Evolutionary conservation across 2,329 filamentous ascomycete species (phyloP).

Genomic region (Lasiodiplodia theobromae): DNA sequence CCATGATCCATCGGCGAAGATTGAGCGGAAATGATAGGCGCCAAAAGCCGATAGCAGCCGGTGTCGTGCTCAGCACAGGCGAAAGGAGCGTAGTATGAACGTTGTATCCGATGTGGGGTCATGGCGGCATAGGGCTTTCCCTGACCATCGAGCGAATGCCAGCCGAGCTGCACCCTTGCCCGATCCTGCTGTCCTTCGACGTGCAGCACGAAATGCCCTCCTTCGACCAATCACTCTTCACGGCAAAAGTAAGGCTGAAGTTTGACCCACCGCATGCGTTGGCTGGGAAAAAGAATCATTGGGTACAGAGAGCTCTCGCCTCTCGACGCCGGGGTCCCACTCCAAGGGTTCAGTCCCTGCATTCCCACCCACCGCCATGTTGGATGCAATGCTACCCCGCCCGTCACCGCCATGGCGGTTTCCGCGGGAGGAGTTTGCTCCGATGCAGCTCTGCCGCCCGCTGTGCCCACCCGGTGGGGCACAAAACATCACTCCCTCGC

Average conservation of each 20-base stretch:
- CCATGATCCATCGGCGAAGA: background rate
- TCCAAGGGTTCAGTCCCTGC: constrained; percentile 5
- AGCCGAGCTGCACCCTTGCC: background rate
- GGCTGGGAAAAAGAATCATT: background rate
- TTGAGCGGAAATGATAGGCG: background rate
- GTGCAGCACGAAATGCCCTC: background rate
- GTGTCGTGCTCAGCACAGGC: background rate
- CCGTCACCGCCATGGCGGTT: background rate
- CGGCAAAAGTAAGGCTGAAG: constrained; percentile 16
- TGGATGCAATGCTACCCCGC: constrained; percentile 23
- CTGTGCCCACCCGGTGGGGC: background rate
- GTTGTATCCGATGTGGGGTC: constrained; percentile 23
- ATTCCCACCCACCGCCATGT: background rate
- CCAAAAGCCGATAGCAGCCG: constrained; percentile 2
- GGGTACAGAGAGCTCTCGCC: background rate
- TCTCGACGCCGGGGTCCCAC: background rate
- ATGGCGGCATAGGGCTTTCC: background rate
- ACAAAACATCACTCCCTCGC: too few species aligned
- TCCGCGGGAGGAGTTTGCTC: background rate
- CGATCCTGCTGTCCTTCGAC: background rate
- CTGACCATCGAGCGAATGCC: background rate
- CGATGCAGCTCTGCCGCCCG: background rate
- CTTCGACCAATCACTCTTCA: background rate
- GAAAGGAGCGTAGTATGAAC: background rate
- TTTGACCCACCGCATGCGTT: background rate